phyloP scores from a whole-genome alignment of 164 flowering plant species.

The Liriodendron chinense region DNA sequence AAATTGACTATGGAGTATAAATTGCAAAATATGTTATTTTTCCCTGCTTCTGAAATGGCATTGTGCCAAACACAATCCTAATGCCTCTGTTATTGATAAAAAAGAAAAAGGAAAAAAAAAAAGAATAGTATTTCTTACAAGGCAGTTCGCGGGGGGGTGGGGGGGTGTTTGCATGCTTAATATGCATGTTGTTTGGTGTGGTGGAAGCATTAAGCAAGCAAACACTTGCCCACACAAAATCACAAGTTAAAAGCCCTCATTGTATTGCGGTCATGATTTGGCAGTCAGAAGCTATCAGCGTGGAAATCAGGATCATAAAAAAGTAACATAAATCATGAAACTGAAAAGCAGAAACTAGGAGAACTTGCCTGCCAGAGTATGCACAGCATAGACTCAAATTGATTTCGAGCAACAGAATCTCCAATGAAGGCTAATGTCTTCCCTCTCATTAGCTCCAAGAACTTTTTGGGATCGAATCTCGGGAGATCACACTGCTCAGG shows the following conservation, averaged over 20 bases:
- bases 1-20: no score
- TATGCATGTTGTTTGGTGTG: no score
- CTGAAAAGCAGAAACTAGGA: not conserved
- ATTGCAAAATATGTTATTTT: no score
- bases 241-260: not conserved
- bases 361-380: slow-evolving; percentile 83
- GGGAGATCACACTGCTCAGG: slow-evolving; percentile 84
- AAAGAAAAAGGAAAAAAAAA: no score
- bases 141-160: no score
- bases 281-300: no score
- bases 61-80: no score
- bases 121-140: no score
- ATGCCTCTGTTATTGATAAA: no score
- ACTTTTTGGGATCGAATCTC: slow-evolving; percentile 72
- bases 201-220: no score
- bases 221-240: not conserved
- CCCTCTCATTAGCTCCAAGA: slow-evolving; percentile 86
- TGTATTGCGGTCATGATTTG: not conserved
- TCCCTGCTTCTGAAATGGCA: no score
- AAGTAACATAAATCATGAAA: not conserved
- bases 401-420: slow-evolving; percentile 96
- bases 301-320: not conserved
- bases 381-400: slow-evolving; percentile 92
- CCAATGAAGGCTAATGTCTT: slow-evolving; percentile 93
- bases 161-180: no score